Percentiles rank a stretch among this genome's conserved stretches.
Conservation (phyloP, 164 flowering plant genomes). For the Cinnamomum chago region DNA sequence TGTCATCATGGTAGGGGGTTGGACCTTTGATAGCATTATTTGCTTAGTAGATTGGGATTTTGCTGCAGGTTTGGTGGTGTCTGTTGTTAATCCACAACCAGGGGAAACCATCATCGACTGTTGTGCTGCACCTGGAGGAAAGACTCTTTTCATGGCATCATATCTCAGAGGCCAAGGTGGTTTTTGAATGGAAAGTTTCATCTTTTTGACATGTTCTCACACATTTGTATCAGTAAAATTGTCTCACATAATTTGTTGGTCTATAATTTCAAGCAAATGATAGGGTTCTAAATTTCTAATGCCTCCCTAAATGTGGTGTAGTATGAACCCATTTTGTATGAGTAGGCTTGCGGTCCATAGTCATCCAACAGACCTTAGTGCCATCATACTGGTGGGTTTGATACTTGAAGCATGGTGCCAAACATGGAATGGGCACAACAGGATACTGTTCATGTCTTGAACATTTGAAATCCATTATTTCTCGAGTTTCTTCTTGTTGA, state of each 20-base stretch:
- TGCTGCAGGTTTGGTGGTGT: constrained; percentile 67
- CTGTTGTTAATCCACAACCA: constrained; percentile 79
- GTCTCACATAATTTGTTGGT: background rate
- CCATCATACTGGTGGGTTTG: background rate
- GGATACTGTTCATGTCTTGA: background rate
- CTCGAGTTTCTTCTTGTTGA: too few species aligned
- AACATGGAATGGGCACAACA: background rate
- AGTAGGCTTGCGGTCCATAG: background rate
- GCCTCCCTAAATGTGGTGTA: background rate
- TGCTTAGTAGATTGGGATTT: background rate
- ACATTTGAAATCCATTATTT: too few species aligned
- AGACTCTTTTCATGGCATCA: constrained; percentile 91
- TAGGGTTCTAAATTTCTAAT: background rate
- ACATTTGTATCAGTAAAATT: too few species aligned
- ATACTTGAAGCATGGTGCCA: background rate
- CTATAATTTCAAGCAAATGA: background rate
- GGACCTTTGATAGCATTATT: background rate
- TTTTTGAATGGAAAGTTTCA: constrained; percentile 1
- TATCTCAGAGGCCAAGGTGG: constrained; percentile 62
- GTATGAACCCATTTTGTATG: background rate
- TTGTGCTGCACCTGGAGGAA: constrained; percentile 99
- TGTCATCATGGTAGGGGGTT: background rate
- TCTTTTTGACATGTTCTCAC: background rate
- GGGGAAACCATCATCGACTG: constrained; percentile 79
- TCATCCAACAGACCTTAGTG: background rate